Evolutionary conservation across 1,284 basidiomycete genomes (phyloP).

Genomic region (Irpex sp.): DNA sequence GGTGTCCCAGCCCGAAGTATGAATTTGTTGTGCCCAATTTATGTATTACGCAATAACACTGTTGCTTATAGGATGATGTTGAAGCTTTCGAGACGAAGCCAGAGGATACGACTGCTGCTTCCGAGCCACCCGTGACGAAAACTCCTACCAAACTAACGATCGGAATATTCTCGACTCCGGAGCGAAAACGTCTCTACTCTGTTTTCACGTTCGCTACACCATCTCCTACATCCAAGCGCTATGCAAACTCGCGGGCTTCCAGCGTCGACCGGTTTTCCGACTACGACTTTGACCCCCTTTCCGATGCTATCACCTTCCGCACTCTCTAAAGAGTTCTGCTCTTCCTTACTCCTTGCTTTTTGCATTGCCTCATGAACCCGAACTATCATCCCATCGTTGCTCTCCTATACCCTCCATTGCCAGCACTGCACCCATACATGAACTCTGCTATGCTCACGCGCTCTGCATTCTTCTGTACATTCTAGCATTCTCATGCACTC

Average conservation of each 20-base stretch:
- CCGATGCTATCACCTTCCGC: neutral
- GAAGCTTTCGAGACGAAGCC: neutral
- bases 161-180: conserved; percentile 57
- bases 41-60: neutral
- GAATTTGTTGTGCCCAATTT: neutral
- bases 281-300: conserved; percentile 8
- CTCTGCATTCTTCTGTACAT: neutral
- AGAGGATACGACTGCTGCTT: neutral
- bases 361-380: neutral
- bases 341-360: neutral
- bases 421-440: neutral
- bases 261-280: conserved; percentile 24
- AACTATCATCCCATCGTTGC: neutral
- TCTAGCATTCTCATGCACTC: neutral
- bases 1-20: neutral
- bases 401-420: neutral
- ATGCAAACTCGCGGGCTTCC: conserved; percentile 23
- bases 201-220: conserved; percentile 75
- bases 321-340: neutral
- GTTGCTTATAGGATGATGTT: neutral
- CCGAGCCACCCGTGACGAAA: neutral
- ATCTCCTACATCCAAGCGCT: conserved; percentile 53
- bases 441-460: neutral
- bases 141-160: neutral
- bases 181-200: conserved; percentile 66